phyloP scores from a whole-genome alignment of 306 rosid genomes.

The Clitoria ternatea region DNA sequence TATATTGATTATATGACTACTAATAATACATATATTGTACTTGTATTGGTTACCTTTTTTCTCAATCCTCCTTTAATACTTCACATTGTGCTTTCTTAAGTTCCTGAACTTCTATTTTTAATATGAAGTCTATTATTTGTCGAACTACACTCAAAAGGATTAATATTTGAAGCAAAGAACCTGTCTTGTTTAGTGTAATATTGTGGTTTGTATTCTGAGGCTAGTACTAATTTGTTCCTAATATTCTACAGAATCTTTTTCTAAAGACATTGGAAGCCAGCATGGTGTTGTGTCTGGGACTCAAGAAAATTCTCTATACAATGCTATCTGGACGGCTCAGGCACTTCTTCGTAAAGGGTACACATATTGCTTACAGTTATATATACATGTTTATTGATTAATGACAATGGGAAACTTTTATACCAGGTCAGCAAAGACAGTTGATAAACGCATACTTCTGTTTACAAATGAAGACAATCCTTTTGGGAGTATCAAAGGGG shows the following conservation, averaged over 20 bases:
- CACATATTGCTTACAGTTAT: background rate
- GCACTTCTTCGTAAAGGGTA: constrained; percentile 92
- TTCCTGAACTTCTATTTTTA: background rate
- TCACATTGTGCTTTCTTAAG: background rate
- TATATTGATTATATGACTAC: background rate
- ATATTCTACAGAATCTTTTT: constrained; percentile 57
- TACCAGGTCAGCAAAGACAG: constrained; percentile 73
- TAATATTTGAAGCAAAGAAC: background rate
- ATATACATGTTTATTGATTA: background rate
- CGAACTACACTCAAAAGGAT: background rate
- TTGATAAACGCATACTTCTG: constrained; percentile 75
- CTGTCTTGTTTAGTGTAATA: background rate
- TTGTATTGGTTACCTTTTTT: background rate
- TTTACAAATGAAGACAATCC: constrained; percentile 97
- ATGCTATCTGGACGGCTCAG: constrained; percentile 93
- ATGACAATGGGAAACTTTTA: constrained; percentile 12
- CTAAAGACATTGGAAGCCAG: constrained; percentile 73
- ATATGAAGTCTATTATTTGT: background rate
- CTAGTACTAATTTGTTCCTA: constrained; percentile 8
- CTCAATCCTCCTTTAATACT: background rate
- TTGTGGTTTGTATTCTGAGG: background rate
- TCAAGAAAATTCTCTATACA: constrained; percentile 82
- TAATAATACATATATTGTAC: background rate
- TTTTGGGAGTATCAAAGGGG: constrained; percentile 67
- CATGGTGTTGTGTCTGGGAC: constrained; percentile 66